Evolutionary conservation across 2,329 filamentous ascomycete genomes (phyloP).

Genomic region (Exophiala lecanii-corni): DNA sequence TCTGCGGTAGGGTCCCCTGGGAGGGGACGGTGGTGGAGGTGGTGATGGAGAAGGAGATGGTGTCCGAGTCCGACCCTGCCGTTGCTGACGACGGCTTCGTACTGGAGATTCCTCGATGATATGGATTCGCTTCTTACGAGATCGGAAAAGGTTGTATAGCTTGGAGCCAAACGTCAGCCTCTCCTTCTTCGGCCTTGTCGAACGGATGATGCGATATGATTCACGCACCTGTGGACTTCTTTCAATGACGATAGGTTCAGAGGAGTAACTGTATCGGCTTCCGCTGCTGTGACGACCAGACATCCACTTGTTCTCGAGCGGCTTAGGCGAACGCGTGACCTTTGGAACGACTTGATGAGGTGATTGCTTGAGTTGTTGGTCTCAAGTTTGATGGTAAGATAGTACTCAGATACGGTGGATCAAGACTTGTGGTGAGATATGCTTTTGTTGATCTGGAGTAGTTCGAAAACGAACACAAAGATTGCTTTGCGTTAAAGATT

Average conservation of each 20-base stretch:
- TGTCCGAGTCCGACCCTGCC: conserved; percentile 6
- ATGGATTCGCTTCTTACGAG: conserved; percentile 15
- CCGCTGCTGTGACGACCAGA: conserved; percentile 13
- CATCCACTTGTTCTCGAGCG: conserved; percentile 16
- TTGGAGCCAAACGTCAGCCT: conserved; percentile 19
- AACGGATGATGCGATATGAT: conserved; percentile 14
- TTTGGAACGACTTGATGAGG: no score
- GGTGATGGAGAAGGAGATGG: background rate
- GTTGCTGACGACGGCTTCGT: conserved; percentile 14
- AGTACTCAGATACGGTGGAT: no score
- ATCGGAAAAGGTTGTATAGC: conserved; percentile 21
- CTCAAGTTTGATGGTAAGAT: no score
- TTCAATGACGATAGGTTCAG: conserved; percentile 19
- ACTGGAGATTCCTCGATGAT: conserved; percentile 22
- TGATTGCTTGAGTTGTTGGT: no score
- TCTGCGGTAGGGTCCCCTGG: conserved; percentile 14
- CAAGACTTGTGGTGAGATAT: no score
- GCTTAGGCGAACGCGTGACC: no score
- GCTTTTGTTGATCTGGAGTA: no score
- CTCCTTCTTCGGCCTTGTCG: conserved; percentile 6
- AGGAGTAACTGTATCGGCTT: conserved; percentile 11
- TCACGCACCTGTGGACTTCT: conserved; percentile 20
- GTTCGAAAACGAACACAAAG: no score
- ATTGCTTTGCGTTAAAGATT: no score
- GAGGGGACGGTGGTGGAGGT: conserved; percentile 13